Base-by-base conservation (phyloP, 805 yeast species). In the Metschnikowia corniflorae region DNA sequence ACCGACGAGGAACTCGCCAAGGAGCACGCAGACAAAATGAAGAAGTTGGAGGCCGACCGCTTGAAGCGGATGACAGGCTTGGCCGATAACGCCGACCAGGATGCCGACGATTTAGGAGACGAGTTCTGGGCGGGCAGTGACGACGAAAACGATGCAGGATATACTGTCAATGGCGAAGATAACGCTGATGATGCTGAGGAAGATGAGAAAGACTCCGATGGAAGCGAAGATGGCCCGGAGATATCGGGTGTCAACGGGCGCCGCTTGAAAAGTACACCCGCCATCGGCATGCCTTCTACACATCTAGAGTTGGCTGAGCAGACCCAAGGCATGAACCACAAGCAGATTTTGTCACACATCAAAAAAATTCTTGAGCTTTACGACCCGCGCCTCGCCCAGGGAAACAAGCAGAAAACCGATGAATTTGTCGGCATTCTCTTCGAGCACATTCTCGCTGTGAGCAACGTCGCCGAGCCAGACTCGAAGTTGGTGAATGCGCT, bases 361-460 rank as follows among this genome's bases (percentile, higher is more conserved):
- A 72, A 74, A 33, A 71, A 73, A 39, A 72, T 88, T 27, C 61
- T 85, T 39, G 71, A 70, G 34, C 55, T 67, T 0, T 78, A 81
- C 58, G 86, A 84, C 44, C 95, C 97, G 10, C 78, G 81, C 44
- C 67, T 85, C 35, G 87, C 85, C 3, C 75, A 70, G 37, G 97
- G 95, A 3, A 88, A 91, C 58, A 87, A 86, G 54, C 84, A 79
- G 42, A 80, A 75, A 51, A 61, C 85, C 46, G 84, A 81, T 16
- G 54, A 47, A 3, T 82, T 89, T 51, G 73, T 84, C 1, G 70
- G 74, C 3, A 73, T 85, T 7, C 48, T 88, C 10, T 67, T 85
- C 43, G 75, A 80, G 46, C 87, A 85, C 50, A 61, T 77, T 8
- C 56, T 85, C 27, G 63, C 69, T 39, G 53, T 80, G 21, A 61